These are phyloP conservation scores for Paramecium tetraurelia DNA, from an alignment of 73 alveolate genomes.

Conservation along the genomic window DNA sequence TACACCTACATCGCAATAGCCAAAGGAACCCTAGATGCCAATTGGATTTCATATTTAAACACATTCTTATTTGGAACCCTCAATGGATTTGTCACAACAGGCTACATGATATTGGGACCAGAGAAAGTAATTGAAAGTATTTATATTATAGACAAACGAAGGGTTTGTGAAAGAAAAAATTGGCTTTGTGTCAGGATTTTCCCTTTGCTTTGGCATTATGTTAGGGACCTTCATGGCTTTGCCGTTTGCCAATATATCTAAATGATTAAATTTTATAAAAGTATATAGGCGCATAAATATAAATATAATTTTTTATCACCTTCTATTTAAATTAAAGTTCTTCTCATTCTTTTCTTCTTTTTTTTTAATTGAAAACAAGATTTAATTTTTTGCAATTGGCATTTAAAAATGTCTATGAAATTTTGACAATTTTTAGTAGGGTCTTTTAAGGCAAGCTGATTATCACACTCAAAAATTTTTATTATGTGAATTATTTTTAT, in stretches of 20 bases:
- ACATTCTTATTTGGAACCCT: neutral
- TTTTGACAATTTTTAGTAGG: neutral
- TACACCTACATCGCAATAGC: conserved; percentile 37
- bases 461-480: neutral
- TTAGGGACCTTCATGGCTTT: conserved; percentile 57
- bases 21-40: conserved; percentile 15
- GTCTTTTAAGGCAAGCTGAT: neutral
- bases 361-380: neutral
- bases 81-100: conserved; percentile 57
- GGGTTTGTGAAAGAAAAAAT: conserved; percentile 50
- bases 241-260: conserved; percentile 20
- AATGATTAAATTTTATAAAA: neutral
- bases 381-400: neutral
- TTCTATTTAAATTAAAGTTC: too few species aligned
- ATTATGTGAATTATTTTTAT: neutral
- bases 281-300: too few species aligned
- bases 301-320: too few species aligned
- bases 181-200: conserved; percentile 54
- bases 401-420: neutral
- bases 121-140: neutral
- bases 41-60: conserved; percentile 30
- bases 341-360: neutral
- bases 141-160: neutral
- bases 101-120: conserved; percentile 60
- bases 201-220: conserved; percentile 48